These are phyloP conservation scores for Oryza coarctata DNA, from an alignment of 176 grass and related monocot genomes.

Conservation along the genomic window DNA sequence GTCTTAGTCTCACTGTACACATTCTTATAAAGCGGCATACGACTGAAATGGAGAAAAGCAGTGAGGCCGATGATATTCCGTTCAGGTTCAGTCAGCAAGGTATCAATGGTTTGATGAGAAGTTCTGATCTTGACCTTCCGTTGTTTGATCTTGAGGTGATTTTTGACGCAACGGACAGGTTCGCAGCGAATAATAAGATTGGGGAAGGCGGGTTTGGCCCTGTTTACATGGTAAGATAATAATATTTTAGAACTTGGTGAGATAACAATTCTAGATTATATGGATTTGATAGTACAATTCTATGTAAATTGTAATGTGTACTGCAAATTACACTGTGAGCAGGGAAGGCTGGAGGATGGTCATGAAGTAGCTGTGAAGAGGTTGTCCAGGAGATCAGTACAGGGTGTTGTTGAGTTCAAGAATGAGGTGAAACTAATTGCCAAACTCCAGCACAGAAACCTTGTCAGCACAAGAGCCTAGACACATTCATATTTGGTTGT, in stretches of 20 bases:
- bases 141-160: slow-evolving; percentile 29
- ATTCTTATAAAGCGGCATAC: neutral
- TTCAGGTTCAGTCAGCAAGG: neutral
- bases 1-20: too few species aligned
- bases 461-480: slow-evolving; percentile 50
- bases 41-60: neutral
- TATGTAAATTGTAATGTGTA: neutral
- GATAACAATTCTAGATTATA: too few species aligned
- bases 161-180: slow-evolving; percentile 26
- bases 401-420: slow-evolving; percentile 48
- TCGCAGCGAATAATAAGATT: slow-evolving; percentile 33
- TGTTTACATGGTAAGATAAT: slow-evolving; percentile 49
- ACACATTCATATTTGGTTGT: slow-evolving; percentile 61
- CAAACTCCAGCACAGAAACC: slow-evolving; percentile 53
- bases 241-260: too few species aligned
- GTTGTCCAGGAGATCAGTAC: slow-evolving; percentile 40
- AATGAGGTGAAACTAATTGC: slow-evolving; percentile 58
- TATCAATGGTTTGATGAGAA: neutral
- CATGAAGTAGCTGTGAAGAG: slow-evolving; percentile 61
- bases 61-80: neutral
- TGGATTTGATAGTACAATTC: too few species aligned
- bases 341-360: slow-evolving; percentile 53
- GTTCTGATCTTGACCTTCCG: slow-evolving; percentile 37
- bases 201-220: slow-evolving; percentile 59
- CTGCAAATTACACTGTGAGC: neutral